phyloP scores from a whole-genome alignment of 495 filamentous ascomycete species.

The Amniculicola lignicola region DNA sequence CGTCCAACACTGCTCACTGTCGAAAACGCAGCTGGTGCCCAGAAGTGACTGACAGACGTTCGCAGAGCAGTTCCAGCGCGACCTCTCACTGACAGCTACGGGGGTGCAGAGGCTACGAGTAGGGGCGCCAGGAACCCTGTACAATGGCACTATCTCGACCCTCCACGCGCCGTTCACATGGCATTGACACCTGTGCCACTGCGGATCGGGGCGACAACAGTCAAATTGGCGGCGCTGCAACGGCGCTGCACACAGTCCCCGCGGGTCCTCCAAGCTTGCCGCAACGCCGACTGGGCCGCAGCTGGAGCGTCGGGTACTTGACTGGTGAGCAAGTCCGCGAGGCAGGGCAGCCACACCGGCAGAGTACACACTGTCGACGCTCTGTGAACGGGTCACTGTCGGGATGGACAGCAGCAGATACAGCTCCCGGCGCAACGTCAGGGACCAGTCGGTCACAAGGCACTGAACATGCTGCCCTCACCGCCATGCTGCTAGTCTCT shows the following conservation, averaged over 20 bases:
- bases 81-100: not conserved
- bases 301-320: not conserved
- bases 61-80: conserved; percentile 16
- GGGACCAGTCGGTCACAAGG: conserved; percentile 20
- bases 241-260: conserved; percentile 19
- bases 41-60: too few species aligned
- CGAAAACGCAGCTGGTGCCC: too few species aligned
- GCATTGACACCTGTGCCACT: conserved; percentile 32
- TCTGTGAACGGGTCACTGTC: conserved; percentile 24
- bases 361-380: too few species aligned
- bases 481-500: conserved; percentile 16
- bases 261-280: not conserved
- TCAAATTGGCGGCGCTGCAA: conserved; percentile 17
- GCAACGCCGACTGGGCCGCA: not conserved
- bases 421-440: conserved; percentile 15
- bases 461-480: conserved; percentile 4
- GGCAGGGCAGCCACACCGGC: too few species aligned
- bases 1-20: too few species aligned
- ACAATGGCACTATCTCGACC: conserved; percentile 17
- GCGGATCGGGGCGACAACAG: conserved; percentile 24
- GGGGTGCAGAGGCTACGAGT: not conserved
- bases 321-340: not conserved
- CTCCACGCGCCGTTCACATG: conserved; percentile 31
- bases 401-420: conserved; percentile 22
- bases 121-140: not conserved